Percentiles rank a stretch among this genome's conserved stretches.
phyloP scores from a whole-genome alignment of 1,139 yeast genomes.

The Pichia sp. region DNA sequence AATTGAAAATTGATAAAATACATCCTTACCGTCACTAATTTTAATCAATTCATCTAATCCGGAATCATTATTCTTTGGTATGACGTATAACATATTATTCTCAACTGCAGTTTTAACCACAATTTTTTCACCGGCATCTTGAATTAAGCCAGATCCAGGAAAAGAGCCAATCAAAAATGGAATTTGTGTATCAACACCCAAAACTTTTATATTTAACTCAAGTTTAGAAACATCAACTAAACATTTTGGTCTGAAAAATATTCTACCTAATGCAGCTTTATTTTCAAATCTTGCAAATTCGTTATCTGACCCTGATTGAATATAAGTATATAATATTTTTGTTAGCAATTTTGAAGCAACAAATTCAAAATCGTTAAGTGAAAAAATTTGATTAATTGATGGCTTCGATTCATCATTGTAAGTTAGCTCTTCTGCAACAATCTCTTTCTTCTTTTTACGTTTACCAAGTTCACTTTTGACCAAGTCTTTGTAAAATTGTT shows the following conservation, averaged over 20 bases:
- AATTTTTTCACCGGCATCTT: slow-evolving; percentile 50
- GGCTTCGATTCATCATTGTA: slow-evolving; percentile 9
- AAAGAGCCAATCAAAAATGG: slow-evolving; percentile 61
- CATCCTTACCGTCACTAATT: slow-evolving; percentile 35
- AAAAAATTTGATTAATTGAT: slow-evolving; percentile 23
- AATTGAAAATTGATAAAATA: slow-evolving; percentile 46
- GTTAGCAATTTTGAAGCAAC: slow-evolving; percentile 27
- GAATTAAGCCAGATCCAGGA: slow-evolving; percentile 54
- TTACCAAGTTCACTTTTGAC: neutral
- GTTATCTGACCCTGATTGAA: slow-evolving; percentile 29
- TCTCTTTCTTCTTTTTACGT: slow-evolving; percentile 4
- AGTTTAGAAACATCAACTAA: slow-evolving; percentile 36
- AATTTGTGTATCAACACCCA: slow-evolving; percentile 34
- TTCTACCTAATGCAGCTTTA: slow-evolving; percentile 28
- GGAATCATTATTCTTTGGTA: slow-evolving; percentile 41
- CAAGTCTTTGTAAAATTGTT: slow-evolving; percentile 5
- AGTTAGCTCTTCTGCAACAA: neutral
- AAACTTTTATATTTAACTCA: slow-evolving; percentile 32
- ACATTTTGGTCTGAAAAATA: slow-evolving; percentile 37
- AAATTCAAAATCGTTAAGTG: slow-evolving; percentile 29
- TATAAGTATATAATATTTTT: slow-evolving; percentile 25
- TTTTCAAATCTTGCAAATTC: slow-evolving; percentile 29
- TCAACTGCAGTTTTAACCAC: slow-evolving; percentile 38
- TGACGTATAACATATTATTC: slow-evolving; percentile 41
- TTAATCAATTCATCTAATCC: slow-evolving; percentile 41